Percentiles rank a stretch among this genome's conserved stretches.
Conservation (phyloP, 768 basidiomycete genomes). For the Galerina sulciceps region DNA sequence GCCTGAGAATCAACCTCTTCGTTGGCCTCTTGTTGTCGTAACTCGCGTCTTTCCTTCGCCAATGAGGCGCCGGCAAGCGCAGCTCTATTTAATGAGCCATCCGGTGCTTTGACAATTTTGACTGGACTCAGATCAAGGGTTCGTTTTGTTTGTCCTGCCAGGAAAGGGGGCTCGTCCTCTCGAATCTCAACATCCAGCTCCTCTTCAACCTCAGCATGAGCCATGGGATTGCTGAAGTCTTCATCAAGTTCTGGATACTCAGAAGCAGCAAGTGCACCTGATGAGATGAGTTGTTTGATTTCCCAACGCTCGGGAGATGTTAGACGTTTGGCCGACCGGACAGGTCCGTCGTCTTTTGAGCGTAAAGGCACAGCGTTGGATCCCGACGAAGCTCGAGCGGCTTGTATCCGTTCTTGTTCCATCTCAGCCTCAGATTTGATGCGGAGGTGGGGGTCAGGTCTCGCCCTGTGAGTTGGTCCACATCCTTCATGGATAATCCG, state of each 20-base stretch:
- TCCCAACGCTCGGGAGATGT: conserved; percentile 99
- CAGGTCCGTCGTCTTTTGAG: conserved; percentile 51
- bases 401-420: conserved; percentile 73
- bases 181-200: conserved; percentile 97
- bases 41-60: conserved; percentile 93
- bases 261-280: conserved; percentile 87
- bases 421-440: conserved; percentile 95
- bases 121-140: conserved; percentile 96
- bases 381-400: conserved; percentile 73
- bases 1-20: conserved; percentile 94
- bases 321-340: conserved; percentile 84
- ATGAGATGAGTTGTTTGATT: conserved; percentile 98
- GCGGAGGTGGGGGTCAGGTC: conserved; percentile 95
- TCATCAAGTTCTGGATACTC: conserved; percentile 95
- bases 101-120: conserved; percentile 98
- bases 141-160: conserved; percentile 94
- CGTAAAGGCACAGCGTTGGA: conserved; percentile 86
- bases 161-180: conserved; percentile 95
- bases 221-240: conserved; percentile 75
- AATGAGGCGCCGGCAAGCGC: conserved; percentile 92
- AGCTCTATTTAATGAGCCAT: conserved; percentile 95
- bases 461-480: conserved; percentile 86
- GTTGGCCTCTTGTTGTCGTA: conserved; percentile 93
- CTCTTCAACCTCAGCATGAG: conserved; percentile 89
- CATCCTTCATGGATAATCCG: conserved; percentile 96